Percentiles rank a stretch among this genome's conserved stretches.
Conservation (phyloP, 1,139 yeast genomes). For the Kodamaea fungicola region DNA sequence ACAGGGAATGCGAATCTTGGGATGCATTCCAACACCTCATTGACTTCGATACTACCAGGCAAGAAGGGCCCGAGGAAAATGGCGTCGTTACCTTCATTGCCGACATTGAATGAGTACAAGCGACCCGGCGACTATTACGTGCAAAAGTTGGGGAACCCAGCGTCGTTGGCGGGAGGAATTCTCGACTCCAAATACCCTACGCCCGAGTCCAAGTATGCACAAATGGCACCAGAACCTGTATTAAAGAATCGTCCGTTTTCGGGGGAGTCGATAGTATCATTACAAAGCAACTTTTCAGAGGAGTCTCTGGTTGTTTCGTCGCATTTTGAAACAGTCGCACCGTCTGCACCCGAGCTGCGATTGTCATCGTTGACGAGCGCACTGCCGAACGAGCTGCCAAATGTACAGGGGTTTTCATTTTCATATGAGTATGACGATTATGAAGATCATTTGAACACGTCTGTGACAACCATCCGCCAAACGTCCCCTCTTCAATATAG, state of each 20-base stretch:
- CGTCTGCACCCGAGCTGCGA: conserved; percentile 27
- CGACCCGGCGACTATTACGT: conserved; percentile 45
- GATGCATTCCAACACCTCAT: no score
- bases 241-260: conserved; percentile 16
- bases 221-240: conserved; percentile 6
- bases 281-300: conserved; percentile 34
- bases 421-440: conserved; percentile 7
- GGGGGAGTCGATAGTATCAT: conserved; percentile 35
- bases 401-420: background rate
- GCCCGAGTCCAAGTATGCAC: conserved; percentile 3
- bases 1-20: no score
- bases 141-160: conserved; percentile 22
- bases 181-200: background rate
- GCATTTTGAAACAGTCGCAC: conserved; percentile 25
- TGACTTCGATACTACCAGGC: no score
- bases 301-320: conserved; percentile 36
- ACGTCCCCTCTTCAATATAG: conserved; percentile 4
- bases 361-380: conserved; percentile 36
- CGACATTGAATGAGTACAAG: conserved; percentile 24
- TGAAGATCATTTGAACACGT: conserved; percentile 14
- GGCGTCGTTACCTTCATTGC: conserved; percentile 24
- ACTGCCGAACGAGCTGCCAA: conserved; percentile 6
- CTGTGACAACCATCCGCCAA: conserved; percentile 21
- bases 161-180: background rate
- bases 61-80: conserved; percentile 22